Evolutionary conservation across 495 filamentous ascomycete species (phyloP).

Genomic region (Lichina pygmaea): DNA sequence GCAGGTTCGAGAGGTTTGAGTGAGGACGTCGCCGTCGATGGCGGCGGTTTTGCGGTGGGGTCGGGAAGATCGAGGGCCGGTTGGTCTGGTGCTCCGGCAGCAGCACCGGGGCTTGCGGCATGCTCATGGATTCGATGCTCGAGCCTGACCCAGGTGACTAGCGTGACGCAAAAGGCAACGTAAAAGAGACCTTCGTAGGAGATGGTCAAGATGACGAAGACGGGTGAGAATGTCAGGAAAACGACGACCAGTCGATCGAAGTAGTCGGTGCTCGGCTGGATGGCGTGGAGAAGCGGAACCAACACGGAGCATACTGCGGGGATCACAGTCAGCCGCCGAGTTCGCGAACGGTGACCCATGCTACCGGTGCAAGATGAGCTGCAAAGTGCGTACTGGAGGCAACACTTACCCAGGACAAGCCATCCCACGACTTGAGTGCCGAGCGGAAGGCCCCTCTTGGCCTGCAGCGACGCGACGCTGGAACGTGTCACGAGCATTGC

Average conservation of each 20-base stretch:
- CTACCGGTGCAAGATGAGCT: background rate
- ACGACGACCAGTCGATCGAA: slow-evolving; percentile 70
- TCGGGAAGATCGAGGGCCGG: background rate
- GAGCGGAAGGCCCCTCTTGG: slow-evolving; percentile 61
- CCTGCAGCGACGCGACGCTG: slow-evolving; percentile 56
- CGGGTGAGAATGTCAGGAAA: slow-evolving; percentile 80
- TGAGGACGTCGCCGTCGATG: background rate
- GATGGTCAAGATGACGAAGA: slow-evolving; percentile 89
- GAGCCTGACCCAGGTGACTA: slow-evolving; percentile 73
- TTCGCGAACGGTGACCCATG: no score
- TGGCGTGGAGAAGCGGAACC: slow-evolving; percentile 54
- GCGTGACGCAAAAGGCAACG: slow-evolving; percentile 55
- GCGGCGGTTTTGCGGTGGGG: background rate
- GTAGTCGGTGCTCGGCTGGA: slow-evolving; percentile 68
- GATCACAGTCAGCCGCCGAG: background rate
- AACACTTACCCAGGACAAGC: slow-evolving; percentile 41
- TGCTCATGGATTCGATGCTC: slow-evolving; percentile 55
- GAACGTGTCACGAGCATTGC: slow-evolving; percentile 68
- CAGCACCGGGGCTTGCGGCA: slow-evolving; percentile 7
- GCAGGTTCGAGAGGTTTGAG: background rate
- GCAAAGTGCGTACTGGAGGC: background rate
- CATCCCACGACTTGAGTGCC: slow-evolving; percentile 81
- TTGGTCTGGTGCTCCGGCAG: background rate
- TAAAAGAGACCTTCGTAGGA: slow-evolving; percentile 97
- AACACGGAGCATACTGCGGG: slow-evolving; percentile 40